These are phyloP conservation scores for Leccinum uliginosum DNA, from an alignment of 768 basidiomycete genomes.

Conservation along the genomic window DNA sequence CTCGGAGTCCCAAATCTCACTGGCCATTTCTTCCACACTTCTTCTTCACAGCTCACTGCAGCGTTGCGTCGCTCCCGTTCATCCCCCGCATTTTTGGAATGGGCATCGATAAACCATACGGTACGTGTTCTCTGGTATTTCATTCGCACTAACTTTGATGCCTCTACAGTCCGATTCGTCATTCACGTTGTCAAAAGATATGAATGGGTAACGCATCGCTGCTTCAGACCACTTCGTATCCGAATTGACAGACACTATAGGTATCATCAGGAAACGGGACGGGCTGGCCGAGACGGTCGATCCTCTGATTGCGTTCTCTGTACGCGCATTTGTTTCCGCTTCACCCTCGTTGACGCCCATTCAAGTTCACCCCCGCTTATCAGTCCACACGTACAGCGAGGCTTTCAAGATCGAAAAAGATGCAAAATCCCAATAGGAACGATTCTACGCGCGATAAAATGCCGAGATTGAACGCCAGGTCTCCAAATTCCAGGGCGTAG, in stretches of 20 bases:
- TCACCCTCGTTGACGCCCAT: background rate
- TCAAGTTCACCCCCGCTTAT: background rate
- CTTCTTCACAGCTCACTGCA: too few relatives aligned
- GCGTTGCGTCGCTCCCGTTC: too few relatives aligned
- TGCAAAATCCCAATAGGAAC: slow-evolving; percentile 45
- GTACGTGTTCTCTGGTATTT: slow-evolving; percentile 32
- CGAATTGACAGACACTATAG: slow-evolving; percentile 31
- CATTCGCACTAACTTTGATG: slow-evolving; percentile 1
- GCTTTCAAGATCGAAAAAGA: slow-evolving; percentile 46
- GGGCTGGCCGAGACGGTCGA: slow-evolving; percentile 91
- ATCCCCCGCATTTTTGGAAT: too few relatives aligned
- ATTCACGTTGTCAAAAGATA: slow-evolving; percentile 82
- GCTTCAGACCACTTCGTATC: background rate
- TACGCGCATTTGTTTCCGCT: slow-evolving; percentile 36
- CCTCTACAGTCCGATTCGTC: slow-evolving; percentile 73
- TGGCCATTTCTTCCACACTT: too few relatives aligned
- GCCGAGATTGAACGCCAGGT: slow-evolving; percentile 67
- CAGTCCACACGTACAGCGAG: slow-evolving; percentile 69
- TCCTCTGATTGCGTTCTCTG: slow-evolving; percentile 85
- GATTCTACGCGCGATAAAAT: slow-evolving; percentile 29
- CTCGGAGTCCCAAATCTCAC: too few relatives aligned
- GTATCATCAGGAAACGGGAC: slow-evolving; percentile 94
- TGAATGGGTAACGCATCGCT: slow-evolving; percentile 64
- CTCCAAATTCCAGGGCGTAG: slow-evolving; percentile 61
- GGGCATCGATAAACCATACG: slow-evolving; percentile 88